Percentiles rank a stretch among this genome's conserved stretches.
Conservation (phyloP, 306 rosid species). For the Geum urbanum region DNA sequence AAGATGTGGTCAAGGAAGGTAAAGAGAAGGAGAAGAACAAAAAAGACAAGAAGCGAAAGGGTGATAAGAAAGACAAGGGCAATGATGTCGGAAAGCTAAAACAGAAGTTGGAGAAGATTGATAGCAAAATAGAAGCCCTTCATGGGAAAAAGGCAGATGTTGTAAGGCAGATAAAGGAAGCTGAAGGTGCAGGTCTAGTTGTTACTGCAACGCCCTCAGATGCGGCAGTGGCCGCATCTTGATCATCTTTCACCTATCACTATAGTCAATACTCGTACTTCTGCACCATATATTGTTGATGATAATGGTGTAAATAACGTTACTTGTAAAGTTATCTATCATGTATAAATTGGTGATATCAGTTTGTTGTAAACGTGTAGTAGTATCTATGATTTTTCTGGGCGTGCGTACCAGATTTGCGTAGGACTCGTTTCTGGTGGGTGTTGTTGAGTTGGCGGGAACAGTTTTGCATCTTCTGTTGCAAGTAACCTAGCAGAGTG, state of each 20-base stretch:
- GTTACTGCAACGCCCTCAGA: conserved; percentile 20
- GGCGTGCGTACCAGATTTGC: too few relatives aligned
- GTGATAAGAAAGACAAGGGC: conserved; percentile 34
- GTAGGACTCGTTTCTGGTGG: too few relatives aligned
- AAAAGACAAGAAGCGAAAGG: conserved; percentile 46
- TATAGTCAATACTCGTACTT: background rate
- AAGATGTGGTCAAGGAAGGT: conserved; percentile 22
- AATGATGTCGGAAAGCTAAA: conserved; percentile 46
- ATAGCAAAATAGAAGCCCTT: conserved; percentile 50
- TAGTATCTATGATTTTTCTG: too few relatives aligned
- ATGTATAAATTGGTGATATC: too few relatives aligned
- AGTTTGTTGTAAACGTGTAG: too few relatives aligned
- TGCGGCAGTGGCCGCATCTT: conserved; percentile 6
- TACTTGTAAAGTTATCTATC: too few relatives aligned
- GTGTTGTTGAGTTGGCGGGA: too few relatives aligned
- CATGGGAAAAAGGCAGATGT: conserved; percentile 42
- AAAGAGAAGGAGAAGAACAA: conserved; percentile 34
- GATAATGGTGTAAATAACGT: background rate
- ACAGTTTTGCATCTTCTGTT: too few relatives aligned
- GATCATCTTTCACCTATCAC: background rate
- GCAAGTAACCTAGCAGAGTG: too few relatives aligned
- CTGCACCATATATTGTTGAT: background rate
- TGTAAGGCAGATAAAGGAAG: conserved; percentile 53
- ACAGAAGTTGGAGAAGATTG: conserved; percentile 54
- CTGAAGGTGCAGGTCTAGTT: conserved; percentile 27